These are phyloP conservation scores for Plantago elongata DNA, from an alignment of 257 asterid genomes.

Conservation along the genomic window DNA sequence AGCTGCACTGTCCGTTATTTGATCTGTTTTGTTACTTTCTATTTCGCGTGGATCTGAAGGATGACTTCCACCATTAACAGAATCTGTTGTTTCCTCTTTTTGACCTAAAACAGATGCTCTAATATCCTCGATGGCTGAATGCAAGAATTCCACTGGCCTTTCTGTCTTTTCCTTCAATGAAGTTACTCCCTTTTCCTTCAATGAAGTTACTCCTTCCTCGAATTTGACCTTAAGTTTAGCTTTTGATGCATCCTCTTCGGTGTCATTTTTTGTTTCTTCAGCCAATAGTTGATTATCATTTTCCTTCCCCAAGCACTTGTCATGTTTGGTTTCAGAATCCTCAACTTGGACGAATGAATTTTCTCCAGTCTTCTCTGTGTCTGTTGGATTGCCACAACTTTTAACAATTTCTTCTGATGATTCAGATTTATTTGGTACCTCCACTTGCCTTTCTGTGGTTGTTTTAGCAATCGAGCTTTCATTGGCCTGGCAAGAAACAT, in stretches of 20 bases:
- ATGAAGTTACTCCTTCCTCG: conserved; percentile 9
- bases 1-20: conserved; percentile 14
- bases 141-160: conserved; percentile 24
- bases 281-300: not conserved
- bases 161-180: conserved; percentile 15
- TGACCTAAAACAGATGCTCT: conserved; percentile 19
- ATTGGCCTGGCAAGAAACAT: conserved; percentile 20
- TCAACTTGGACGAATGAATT: not conserved
- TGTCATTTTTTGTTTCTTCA: conserved; percentile 9
- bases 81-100: conserved; percentile 2
- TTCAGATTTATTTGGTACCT: not conserved
- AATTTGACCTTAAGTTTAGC: conserved; percentile 4
- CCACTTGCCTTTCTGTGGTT: not conserved
- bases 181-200: conserved; percentile 15
- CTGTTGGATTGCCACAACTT: not conserved
- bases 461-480: not conserved
- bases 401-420: not conserved
- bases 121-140: conserved; percentile 18
- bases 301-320: conserved; percentile 4
- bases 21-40: conserved; percentile 16
- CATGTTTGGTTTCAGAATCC: not conserved
- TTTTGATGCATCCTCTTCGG: not conserved
- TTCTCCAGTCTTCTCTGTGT: not conserved
- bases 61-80: too few species aligned
- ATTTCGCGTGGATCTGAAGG: too few species aligned